Evolutionary conservation across 345 rosid species (phyloP).

Genomic region (Diplotaxis tenuifolia): DNA sequence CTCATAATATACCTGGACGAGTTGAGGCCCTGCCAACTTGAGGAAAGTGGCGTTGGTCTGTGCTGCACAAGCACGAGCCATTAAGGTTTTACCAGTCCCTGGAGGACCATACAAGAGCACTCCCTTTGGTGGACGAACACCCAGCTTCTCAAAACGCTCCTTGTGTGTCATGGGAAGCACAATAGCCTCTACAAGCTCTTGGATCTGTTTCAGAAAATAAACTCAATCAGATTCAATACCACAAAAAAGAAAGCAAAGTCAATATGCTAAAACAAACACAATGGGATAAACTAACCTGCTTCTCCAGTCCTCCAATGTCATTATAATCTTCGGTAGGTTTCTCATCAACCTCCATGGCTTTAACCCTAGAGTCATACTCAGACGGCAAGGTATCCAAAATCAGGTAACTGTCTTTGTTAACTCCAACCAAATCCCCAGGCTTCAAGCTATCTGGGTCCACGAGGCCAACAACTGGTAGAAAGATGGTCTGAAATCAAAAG

Average conservation of each 20-base stretch:
- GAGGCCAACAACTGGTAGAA: conserved; percentile 95
- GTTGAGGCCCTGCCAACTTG: conserved; percentile 96
- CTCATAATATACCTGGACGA: conserved; percentile 70
- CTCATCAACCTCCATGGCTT: conserved; percentile 99
- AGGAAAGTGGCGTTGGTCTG: conserved; percentile 98
- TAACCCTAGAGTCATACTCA: conserved; percentile 93
- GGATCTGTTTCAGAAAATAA: conserved; percentile 58
- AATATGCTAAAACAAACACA: neutral
- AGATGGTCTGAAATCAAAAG: conserved; percentile 65
- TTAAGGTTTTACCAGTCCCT: conserved; percentile 96
- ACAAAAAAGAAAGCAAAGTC: conserved; percentile 1
- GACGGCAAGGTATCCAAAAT: conserved; percentile 95
- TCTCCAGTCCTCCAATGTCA: conserved; percentile 98
- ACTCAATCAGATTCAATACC: neutral
- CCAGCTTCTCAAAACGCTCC: conserved; percentile 87
- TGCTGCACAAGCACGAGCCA: conserved; percentile 99
- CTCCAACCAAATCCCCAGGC: conserved; percentile 99
- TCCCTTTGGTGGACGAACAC: conserved; percentile 98
- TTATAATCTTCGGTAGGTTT: conserved; percentile 98
- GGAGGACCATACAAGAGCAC: conserved; percentile 98
- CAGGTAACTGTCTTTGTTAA: conserved; percentile 94
- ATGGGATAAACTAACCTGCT: conserved; percentile 53
- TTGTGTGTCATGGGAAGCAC: conserved; percentile 98
- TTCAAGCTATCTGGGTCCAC: conserved; percentile 97
- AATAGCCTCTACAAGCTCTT: conserved; percentile 98